These are phyloP conservation scores for Claviceps maximensis DNA, from an alignment of 2,329 filamentous ascomycete genomes.

Conservation along the genomic window DNA sequence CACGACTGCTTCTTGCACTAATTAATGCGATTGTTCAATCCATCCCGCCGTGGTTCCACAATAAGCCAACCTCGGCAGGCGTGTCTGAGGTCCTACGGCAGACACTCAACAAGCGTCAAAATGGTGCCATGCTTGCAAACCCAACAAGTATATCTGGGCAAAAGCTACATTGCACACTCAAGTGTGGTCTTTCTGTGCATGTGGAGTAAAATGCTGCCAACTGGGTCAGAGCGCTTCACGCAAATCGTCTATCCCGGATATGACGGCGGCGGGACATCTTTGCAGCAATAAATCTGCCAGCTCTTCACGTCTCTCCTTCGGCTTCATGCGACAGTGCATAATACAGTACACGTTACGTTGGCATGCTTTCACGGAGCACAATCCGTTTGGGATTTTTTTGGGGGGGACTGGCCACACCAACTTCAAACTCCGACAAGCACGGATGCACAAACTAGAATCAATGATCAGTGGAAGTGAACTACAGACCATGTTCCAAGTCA, in stretches of 20 bases:
- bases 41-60: slow-evolving; percentile 2
- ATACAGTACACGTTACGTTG: not conserved
- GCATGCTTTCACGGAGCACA: not conserved
- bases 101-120: not conserved
- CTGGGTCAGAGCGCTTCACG: not conserved
- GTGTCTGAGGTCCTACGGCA: slow-evolving; percentile 1
- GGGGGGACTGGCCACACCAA: not conserved
- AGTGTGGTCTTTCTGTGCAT: not conserved
- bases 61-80: not conserved
- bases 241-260: not conserved
- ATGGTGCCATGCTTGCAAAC: not conserved
- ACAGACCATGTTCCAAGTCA: not conserved
- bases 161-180: not conserved
- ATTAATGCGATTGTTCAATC: not conserved
- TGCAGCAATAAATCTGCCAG: not conserved
- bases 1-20: not conserved
- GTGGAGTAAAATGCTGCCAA: not conserved
- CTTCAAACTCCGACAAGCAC: not conserved
- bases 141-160: not conserved
- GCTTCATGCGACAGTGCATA: not conserved
- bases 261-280: not conserved
- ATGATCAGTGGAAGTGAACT: not conserved
- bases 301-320: not conserved
- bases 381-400: not conserved
- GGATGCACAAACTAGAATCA: not conserved